phyloP scores from a whole-genome alignment of 1,284 basidiomycete genomes.

The Chalciporus sp. region DNA sequence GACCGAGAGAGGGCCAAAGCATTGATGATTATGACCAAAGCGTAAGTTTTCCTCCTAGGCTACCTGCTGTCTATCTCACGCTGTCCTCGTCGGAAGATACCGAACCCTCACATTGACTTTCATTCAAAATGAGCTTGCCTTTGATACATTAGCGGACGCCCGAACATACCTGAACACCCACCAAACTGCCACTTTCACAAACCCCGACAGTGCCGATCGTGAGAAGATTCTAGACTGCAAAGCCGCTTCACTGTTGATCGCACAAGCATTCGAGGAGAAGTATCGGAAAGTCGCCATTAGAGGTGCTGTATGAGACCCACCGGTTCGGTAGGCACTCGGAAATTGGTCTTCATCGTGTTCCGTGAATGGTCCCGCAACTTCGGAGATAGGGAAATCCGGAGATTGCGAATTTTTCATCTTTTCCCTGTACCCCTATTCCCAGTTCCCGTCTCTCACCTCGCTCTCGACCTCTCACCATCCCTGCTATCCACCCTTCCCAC shows the following conservation, averaged over 20 bases:
- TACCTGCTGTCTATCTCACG: slow-evolving; percentile 8
- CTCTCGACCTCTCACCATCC: not conserved
- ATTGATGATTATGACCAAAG: slow-evolving; percentile 88
- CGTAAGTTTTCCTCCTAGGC: slow-evolving; percentile 54
- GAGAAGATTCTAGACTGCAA: slow-evolving; percentile 74
- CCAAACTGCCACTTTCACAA: slow-evolving; percentile 69
- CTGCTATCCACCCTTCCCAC: slow-evolving; percentile 4
- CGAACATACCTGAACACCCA: slow-evolving; percentile 76
- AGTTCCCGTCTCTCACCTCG: slow-evolving; percentile 10
- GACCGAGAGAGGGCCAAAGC: slow-evolving; percentile 89
- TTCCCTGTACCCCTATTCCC: slow-evolving; percentile 10
- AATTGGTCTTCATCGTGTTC: not conserved
- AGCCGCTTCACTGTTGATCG: slow-evolving; percentile 51
- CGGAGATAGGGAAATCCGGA: slow-evolving; percentile 19
- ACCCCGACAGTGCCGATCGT: slow-evolving; percentile 58
- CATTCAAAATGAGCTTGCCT: slow-evolving; percentile 82
- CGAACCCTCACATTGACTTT: slow-evolving; percentile 76
- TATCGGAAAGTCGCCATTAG: slow-evolving; percentile 77
- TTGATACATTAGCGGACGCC: slow-evolving; percentile 68
- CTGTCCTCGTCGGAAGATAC: slow-evolving; percentile 59
- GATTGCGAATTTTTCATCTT: slow-evolving; percentile 13
- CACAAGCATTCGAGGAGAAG: slow-evolving; percentile 68
- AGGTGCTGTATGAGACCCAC: slow-evolving; percentile 55
- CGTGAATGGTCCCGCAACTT: slow-evolving; percentile 8
- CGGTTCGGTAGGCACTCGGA: slow-evolving; percentile 9